These are phyloP conservation scores for Elasticomyces elasticus DNA, from an alignment of 495 filamentous ascomycete genomes.

Conservation along the genomic window DNA sequence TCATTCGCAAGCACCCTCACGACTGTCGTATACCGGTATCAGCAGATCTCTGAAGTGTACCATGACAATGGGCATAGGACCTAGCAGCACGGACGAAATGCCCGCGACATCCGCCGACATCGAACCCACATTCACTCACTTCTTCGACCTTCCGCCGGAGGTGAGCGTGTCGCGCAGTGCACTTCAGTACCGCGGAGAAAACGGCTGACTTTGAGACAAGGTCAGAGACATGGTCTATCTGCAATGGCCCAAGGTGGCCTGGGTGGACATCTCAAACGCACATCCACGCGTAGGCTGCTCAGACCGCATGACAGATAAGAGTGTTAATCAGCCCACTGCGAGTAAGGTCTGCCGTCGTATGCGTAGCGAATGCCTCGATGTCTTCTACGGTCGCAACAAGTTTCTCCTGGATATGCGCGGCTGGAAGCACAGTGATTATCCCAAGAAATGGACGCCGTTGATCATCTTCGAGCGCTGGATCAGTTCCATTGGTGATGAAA, in stretches of 20 bases:
- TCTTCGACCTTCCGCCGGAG: conserved; percentile 4
- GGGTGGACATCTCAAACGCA: conserved; percentile 4
- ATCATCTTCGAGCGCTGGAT: conserved; percentile 13
- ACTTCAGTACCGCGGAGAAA: too few species aligned
- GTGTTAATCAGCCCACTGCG: conserved; percentile 5
- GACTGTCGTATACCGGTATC: too few species aligned
- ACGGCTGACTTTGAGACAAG: too few species aligned
- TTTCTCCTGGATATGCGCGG: conserved; percentile 15
- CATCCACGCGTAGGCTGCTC: background rate
- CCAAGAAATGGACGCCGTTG: conserved; percentile 4
- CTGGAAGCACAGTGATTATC: conserved; percentile 10
- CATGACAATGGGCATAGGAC: too few species aligned
- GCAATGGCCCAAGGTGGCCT: conserved; percentile 1
- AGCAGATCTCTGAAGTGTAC: too few species aligned
- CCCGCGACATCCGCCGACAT: background rate
- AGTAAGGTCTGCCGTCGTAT: conserved; percentile 6
- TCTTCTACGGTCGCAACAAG: conserved; percentile 13
- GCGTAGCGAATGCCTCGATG: conserved; percentile 13
- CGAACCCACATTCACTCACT: background rate
- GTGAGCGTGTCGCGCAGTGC: too few species aligned
- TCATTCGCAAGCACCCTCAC: too few species aligned
- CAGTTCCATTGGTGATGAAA: conserved; percentile 8
- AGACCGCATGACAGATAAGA: background rate
- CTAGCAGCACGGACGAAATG: background rate
- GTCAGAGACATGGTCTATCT: conserved; percentile 3